Base-by-base conservation (phyloP, 2,329 filamentous ascomycete genomes). In the Xylogone sp. region DNA sequence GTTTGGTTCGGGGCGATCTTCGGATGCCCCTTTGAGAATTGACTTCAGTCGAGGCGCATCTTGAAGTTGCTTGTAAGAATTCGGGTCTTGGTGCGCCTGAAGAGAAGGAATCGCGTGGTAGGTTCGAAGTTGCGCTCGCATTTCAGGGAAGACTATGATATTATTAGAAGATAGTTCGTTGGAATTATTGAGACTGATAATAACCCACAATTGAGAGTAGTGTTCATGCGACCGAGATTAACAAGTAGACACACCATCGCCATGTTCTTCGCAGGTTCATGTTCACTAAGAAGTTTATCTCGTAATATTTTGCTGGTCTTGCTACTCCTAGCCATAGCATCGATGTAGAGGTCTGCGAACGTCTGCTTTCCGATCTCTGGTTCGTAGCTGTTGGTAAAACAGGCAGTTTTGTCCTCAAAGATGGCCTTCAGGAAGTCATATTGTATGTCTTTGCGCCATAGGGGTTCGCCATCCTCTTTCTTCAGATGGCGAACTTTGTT, bases 271-370 rank as follows among this genome's bases (percentile, higher is more conserved):
- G 93, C 94, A 20, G 92, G 92, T 58, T 90, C 86, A 64, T 90
- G 86, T 68, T 99, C 94, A 60, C 87, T 94, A 64, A 96, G 79
- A 58, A 99, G 79, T 75, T 99, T 97, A 71, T 99, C 94, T 69
- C 96, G 90, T 57, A 99, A 78, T 46, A 99, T 94, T 73, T 97
- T 97, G 78, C 94, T 97, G 22, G 93, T 97, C 77, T 99, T 99
- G 78, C 90, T 97, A 74, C 94, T 99, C 69, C 91, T 84, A 2
- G 94, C 91, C 93, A 99, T 97, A 54, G 94, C 93, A 71, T 97
- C 94, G 64, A 99, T 93, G 72, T 99, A 99, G 54, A 99, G 83
- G 69, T 97, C 92, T 55, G 94, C 92, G 68, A 99, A 99, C 59
- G 82, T 88, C 63, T 88, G 84, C 64, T 86, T 85, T 52, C 81